phyloP scores from a whole-genome alignment of 2,329 filamentous ascomycete genomes.

The Trichoderma polysporum region DNA sequence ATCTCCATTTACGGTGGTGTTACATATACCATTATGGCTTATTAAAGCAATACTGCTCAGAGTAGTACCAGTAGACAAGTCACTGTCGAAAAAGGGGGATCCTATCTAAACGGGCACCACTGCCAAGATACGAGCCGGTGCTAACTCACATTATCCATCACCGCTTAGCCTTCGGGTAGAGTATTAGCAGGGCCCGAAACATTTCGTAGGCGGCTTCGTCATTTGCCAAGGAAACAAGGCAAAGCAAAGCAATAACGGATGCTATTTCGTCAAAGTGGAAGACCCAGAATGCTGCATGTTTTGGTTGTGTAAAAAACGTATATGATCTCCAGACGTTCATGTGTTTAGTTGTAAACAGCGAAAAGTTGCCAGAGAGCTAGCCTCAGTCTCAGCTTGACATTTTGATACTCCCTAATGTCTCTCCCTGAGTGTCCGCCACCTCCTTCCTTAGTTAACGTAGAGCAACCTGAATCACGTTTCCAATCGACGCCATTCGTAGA shows the following conservation, averaged over 20 bases:
- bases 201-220: neutral
- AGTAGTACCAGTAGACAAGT: too few species aligned
- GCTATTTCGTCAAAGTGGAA: neutral
- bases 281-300: neutral
- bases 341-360: neutral
- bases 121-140: neutral
- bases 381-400: neutral
- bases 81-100: neutral
- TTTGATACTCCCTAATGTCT: neutral
- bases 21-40: neutral
- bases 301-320: too few species aligned
- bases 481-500: neutral
- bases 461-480: neutral
- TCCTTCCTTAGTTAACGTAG: neutral
- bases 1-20: neutral
- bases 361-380: neutral
- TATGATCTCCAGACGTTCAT: neutral
- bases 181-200: neutral
- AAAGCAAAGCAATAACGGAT: neutral
- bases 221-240: neutral
- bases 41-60: neutral
- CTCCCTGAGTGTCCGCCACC: neutral
- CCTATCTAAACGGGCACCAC: neutral
- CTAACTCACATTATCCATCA: neutral
- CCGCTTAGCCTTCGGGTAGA: neutral